A percentile compares a stretch with the other conserved stretches of the same genome.
Conservation (phyloP, 768 basidiomycete genomes). For the Boletales sp. region DNA sequence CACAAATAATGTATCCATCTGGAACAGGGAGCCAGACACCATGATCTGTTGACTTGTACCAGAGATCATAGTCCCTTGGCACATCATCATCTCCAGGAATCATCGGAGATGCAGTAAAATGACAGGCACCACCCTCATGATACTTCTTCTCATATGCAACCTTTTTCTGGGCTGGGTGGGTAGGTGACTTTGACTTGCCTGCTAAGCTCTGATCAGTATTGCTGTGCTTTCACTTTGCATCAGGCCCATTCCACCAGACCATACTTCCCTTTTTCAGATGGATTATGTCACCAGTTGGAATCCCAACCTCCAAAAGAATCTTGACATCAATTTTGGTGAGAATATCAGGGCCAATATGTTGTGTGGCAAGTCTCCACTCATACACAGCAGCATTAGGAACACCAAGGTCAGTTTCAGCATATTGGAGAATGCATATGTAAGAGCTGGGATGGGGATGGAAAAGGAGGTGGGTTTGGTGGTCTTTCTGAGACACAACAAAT, state of each 20-base stretch:
- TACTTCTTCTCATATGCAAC: background rate
- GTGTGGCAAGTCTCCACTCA: too few relatives aligned
- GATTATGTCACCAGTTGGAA: background rate
- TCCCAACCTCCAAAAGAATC: background rate
- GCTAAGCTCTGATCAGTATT: too few relatives aligned
- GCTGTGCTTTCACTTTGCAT: background rate
- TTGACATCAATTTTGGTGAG: background rate
- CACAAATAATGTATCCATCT: background rate
- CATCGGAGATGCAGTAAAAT: conserved; percentile 1
- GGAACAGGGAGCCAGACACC: background rate
- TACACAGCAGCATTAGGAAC: background rate
- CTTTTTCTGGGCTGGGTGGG: background rate
- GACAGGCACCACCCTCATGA: background rate
- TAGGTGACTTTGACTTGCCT: too few relatives aligned
- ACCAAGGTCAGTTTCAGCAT: too few relatives aligned
- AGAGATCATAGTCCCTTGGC: background rate
- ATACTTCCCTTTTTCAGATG: background rate
- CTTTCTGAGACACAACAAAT: too few relatives aligned
- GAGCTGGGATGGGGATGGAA: too few relatives aligned
- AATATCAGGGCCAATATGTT: background rate
- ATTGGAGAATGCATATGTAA: too few relatives aligned
- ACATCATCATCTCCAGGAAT: background rate
- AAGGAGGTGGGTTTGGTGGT: too few relatives aligned
- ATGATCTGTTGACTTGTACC: background rate
- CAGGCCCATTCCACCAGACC: background rate